Evolutionary conservation across 106 monocot species (phyloP).

Genomic region (Phalaenopsis aphrodite): DNA sequence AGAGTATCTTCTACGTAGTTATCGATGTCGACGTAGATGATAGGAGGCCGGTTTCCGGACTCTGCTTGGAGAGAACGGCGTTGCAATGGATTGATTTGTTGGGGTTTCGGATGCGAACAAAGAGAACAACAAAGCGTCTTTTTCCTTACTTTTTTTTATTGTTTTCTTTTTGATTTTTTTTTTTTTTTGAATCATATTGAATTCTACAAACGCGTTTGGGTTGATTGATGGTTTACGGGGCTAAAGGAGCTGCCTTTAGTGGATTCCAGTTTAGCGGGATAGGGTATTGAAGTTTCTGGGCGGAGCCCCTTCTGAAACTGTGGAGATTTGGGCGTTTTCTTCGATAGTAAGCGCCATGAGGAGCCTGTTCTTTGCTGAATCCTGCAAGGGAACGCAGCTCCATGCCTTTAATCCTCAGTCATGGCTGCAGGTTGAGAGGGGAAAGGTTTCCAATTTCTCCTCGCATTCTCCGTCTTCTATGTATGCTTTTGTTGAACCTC

Average conservation of each 20-base stretch:
- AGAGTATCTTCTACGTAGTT: background rate
- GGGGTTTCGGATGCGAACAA: background rate
- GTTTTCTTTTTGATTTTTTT: background rate
- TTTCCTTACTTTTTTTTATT: background rate
- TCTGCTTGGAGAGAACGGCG: background rate
- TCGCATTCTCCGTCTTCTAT: constrained; percentile 70
- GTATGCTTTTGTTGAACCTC: constrained; percentile 35
- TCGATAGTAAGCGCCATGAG: constrained; percentile 75
- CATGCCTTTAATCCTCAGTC: constrained; percentile 90
- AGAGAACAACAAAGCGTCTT: background rate
- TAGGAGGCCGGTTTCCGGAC: background rate
- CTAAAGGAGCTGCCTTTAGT: background rate
- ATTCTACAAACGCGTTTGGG: background rate
- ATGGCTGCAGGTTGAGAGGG: constrained; percentile 98
- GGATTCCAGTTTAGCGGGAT: background rate
- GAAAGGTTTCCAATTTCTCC: constrained; percentile 73
- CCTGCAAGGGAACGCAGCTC: constrained; percentile 75
- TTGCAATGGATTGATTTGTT: background rate
- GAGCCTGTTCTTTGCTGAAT: constrained; percentile 76
- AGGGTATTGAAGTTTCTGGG: constrained; percentile 9
- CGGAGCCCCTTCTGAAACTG: constrained; percentile 21
- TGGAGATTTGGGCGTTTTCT: constrained; percentile 87
- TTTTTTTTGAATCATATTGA: background rate
- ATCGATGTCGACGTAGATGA: background rate
- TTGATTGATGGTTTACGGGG: background rate